A percentile compares a stretch with the other conserved stretches of the same genome.
These are phyloP conservation scores for Triticum turgidum DNA, from an alignment of 176 grass and related monocot genomes.

Conservation along the genomic window DNA sequence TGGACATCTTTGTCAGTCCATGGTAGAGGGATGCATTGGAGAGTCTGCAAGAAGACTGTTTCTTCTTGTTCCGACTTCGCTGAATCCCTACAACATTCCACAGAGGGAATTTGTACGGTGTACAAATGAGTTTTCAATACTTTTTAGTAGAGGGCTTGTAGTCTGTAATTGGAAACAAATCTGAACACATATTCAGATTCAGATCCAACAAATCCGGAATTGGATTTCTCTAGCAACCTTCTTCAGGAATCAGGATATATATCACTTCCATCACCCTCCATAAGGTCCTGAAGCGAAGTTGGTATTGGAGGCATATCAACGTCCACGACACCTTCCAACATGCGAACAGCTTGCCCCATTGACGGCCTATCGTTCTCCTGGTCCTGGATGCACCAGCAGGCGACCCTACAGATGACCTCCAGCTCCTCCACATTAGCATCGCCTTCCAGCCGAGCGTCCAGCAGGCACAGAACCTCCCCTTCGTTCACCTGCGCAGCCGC, in stretches of 20 bases:
- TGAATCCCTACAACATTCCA: neutral
- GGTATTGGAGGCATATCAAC: constrained; percentile 17
- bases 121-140: too few relatives aligned
- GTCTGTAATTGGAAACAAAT: neutral
- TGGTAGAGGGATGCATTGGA: neutral
- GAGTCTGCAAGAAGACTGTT: neutral
- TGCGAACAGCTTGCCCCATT: neutral
- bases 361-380: neutral
- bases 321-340: constrained; percentile 5
- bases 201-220: neutral
- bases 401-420: constrained; percentile 1
- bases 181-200: neutral
- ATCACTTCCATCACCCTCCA: neutral
- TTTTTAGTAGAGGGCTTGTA: neutral
- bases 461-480: constrained; percentile 32
- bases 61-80: neutral
- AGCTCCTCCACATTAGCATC: constrained; percentile 9
- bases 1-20: too few relatives aligned
- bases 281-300: constrained; percentile 15
- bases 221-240: neutral
- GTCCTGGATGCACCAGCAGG: constrained; percentile 36
- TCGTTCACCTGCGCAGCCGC: neutral
- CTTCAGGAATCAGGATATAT: neutral
- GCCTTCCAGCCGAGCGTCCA: constrained; percentile 9
- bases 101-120: neutral